Conservation (phyloP, 2,329 filamentous ascomycete species). For the Sclerotinia sclerotiorum region DNA sequence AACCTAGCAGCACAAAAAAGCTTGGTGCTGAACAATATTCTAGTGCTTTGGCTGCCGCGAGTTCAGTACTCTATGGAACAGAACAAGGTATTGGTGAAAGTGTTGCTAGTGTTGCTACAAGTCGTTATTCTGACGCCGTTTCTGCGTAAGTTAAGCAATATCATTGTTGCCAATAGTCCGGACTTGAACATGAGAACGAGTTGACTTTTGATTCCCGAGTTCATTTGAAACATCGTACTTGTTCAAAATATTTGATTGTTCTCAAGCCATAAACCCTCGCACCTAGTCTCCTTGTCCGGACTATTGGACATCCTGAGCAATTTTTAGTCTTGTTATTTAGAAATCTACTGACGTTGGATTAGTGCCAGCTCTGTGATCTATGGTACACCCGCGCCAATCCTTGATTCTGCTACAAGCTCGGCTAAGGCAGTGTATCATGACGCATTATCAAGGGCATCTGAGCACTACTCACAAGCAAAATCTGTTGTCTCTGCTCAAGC, state of each 20-base stretch:
- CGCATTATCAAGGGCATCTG: slow-evolving; percentile 64
- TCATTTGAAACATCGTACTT: too few relatives aligned
- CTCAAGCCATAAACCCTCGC: too few relatives aligned
- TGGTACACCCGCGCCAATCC: slow-evolving; percentile 65
- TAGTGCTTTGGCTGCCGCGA: slow-evolving; percentile 56
- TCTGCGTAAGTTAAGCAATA: slow-evolving; percentile 48
- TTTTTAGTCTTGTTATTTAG: slow-evolving; percentile 24
- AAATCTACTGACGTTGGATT: slow-evolving; percentile 22
- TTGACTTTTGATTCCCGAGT: too few relatives aligned
- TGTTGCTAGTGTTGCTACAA: slow-evolving; percentile 51
- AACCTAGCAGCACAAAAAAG: slow-evolving; percentile 46
- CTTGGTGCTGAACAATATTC: slow-evolving; percentile 57
- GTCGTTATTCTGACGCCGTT: slow-evolving; percentile 57
- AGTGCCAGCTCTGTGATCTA: slow-evolving; percentile 58
- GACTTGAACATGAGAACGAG: too few relatives aligned
- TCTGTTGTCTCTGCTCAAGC: slow-evolving; percentile 67
- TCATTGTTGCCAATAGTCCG: too few relatives aligned
- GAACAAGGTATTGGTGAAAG: slow-evolving; percentile 46
- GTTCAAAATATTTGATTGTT: too few relatives aligned
- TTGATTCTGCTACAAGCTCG: slow-evolving; percentile 43
- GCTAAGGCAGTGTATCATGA: slow-evolving; percentile 61
- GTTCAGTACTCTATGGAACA: slow-evolving; percentile 54
- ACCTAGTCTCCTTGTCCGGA: too few relatives aligned
- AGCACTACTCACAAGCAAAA: slow-evolving; percentile 66
- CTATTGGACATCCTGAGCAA: background rate